Conservation (phyloP, 176 grass and related monocot genomes). For the Rhynchospora pubera region DNA sequence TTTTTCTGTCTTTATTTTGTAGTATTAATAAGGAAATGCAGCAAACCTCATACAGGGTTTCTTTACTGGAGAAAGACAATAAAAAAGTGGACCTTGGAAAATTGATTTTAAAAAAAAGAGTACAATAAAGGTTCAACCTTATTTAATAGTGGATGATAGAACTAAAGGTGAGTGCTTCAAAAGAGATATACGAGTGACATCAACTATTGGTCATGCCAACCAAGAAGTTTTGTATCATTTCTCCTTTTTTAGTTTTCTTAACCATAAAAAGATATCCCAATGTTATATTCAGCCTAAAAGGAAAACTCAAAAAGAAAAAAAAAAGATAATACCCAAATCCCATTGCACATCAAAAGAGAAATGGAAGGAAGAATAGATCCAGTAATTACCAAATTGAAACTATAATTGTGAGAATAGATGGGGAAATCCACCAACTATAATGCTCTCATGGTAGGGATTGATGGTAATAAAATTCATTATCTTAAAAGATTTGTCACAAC, state of each 20-base stretch:
- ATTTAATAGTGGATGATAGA: conserved; percentile 16
- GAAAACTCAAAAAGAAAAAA: neutral
- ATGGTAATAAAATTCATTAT: conserved; percentile 1
- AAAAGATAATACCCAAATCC: neutral
- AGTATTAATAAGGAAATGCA: neutral
- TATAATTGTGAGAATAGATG: conserved; percentile 1
- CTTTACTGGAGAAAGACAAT: neutral
- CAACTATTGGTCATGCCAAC: neutral
- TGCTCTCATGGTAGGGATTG: conserved; percentile 8
- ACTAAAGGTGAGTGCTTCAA: neutral
- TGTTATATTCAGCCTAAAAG: conserved; percentile 10
- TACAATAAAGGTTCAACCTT: neutral
- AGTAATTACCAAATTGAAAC: neutral
- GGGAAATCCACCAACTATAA: neutral
- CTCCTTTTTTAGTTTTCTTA: neutral
- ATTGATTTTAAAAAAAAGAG: neutral
- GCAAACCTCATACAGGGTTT: neutral
- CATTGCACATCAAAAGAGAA: neutral
- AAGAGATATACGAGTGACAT: neutral
- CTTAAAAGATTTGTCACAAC: neutral
- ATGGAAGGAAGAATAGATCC: no score
- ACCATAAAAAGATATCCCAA: conserved; percentile 5
- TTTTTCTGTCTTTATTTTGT: neutral
- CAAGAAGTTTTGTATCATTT: neutral
- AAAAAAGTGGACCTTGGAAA: neutral